Evolutionary conservation across 805 yeast species (phyloP).

Genomic region (Starmerella floris): DNA sequence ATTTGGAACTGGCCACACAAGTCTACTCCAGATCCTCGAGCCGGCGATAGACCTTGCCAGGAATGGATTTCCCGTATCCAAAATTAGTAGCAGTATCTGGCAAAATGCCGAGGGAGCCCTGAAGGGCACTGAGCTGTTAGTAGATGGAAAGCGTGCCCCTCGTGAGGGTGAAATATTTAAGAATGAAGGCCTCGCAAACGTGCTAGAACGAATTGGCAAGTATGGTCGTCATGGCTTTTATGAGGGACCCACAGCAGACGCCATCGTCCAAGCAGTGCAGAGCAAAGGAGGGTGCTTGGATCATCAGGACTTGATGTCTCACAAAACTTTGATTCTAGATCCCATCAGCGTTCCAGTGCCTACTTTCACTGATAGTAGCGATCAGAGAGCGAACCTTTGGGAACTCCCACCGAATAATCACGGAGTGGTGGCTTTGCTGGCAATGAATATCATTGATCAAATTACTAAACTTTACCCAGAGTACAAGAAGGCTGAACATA

Average conservation of each 20-base stretch:
- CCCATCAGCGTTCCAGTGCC: constrained; percentile 35
- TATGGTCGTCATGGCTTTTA: constrained; percentile 57
- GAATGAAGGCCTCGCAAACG: constrained; percentile 42
- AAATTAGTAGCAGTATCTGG: constrained; percentile 45
- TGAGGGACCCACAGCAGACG: constrained; percentile 54
- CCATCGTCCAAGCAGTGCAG: constrained; percentile 43
- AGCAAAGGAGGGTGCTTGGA: constrained; percentile 44
- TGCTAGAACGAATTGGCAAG: constrained; percentile 39
- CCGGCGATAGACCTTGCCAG: constrained; percentile 49
- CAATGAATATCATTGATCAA: constrained; percentile 47
- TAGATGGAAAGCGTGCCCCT: constrained; percentile 35
- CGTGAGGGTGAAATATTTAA: constrained; percentile 42
- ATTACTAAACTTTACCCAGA: constrained; percentile 37
- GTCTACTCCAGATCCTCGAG: constrained; percentile 38
- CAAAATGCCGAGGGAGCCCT: constrained; percentile 31
- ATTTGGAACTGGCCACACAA: constrained; percentile 63
- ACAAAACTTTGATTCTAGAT: constrained; percentile 48
- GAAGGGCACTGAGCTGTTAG: constrained; percentile 27
- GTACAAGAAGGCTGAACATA: constrained; percentile 36
- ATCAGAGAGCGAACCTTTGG: constrained; percentile 50
- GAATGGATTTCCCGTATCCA: constrained; percentile 51
- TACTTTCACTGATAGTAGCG: constrained; percentile 18
- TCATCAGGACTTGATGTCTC: constrained; percentile 42
- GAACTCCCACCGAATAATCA: constrained; percentile 81
- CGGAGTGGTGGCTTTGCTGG: constrained; percentile 60